phyloP scores from a whole-genome alignment of 2,329 filamentous ascomycete species.

The Fusarium odoratissimum region DNA sequence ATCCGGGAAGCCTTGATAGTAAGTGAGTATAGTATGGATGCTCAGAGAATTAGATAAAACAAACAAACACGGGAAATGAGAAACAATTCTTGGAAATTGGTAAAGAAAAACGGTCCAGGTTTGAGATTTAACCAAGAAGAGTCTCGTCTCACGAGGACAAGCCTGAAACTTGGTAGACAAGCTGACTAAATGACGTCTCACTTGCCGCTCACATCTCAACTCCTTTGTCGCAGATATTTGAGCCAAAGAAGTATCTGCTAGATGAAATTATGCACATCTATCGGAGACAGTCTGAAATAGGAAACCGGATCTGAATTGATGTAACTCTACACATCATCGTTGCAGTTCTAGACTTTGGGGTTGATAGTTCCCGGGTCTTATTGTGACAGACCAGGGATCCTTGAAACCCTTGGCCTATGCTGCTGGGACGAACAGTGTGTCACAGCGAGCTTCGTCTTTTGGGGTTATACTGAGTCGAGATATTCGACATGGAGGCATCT shows the following conservation, averaged over 20 bases:
- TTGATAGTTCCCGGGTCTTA: conserved; percentile 1
- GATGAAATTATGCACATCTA: conserved; percentile 1
- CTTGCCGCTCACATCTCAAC: conserved; percentile 33
- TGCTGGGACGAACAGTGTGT: conserved; percentile 30
- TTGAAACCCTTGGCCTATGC: conserved; percentile 28
- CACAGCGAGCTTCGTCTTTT: conserved; percentile 29
- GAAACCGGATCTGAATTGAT: neutral
- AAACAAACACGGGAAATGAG: conserved; percentile 1
- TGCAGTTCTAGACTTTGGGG: neutral
- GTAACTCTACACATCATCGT: neutral
- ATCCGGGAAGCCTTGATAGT: conserved; percentile 30
- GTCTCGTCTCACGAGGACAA: neutral
- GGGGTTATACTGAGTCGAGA: neutral
- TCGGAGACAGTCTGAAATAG: conserved; percentile 12
- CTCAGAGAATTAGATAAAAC: neutral
- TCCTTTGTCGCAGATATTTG: conserved; percentile 27
- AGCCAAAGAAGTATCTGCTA: conserved; percentile 25
- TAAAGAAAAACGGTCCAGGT: neutral
- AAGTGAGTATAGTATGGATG: neutral
- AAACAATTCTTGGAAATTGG: conserved; percentile 6
- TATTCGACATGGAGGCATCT: neutral
- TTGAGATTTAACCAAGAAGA: conserved; percentile 2
- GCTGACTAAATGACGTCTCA: conserved; percentile 34
- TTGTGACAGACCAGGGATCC: conserved; percentile 24
- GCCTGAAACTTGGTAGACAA: conserved; percentile 18